A percentile compares a stretch with the other conserved stretches of the same genome.
phyloP scores from a whole-genome alignment of 192 early-diverging fungal genomes.

The Gorgonomyces haynaldii region DNA sequence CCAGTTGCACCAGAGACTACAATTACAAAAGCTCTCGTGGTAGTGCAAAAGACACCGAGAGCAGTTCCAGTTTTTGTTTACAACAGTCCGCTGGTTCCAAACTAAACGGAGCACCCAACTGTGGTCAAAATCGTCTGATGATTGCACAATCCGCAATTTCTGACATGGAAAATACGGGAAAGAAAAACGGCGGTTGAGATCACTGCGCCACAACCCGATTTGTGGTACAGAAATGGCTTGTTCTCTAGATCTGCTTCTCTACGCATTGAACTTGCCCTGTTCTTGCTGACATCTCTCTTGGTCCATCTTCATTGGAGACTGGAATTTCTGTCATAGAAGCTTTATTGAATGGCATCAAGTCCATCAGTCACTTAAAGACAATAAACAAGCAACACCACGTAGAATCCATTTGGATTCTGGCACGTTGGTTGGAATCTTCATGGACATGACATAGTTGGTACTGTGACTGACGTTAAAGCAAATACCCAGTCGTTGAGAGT shows the following conservation, averaged over 20 bases:
- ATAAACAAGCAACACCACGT: constrained; percentile 35
- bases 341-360: background rate
- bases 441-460: constrained; percentile 56
- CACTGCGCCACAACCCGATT: background rate
- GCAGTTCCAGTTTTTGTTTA: too few relatives aligned
- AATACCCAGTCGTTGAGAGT: constrained; percentile 50
- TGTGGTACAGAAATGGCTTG: background rate
- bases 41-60: too few relatives aligned
- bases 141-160: too few relatives aligned
- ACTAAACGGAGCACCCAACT: too few relatives aligned
- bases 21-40: too few relatives aligned
- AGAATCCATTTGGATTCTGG: constrained; percentile 43
- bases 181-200: too few relatives aligned
- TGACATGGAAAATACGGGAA: too few relatives aligned
- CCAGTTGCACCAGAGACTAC: too few relatives aligned
- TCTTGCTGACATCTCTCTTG: background rate
- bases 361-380: constrained; percentile 18
- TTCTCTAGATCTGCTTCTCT: background rate
- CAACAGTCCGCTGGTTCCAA: too few relatives aligned
- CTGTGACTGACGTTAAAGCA: constrained; percentile 28
- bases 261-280: background rate
- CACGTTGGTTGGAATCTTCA: constrained; percentile 45
- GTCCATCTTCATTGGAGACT: background rate
- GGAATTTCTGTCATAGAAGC: background rate
- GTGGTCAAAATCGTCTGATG: too few relatives aligned